These are phyloP conservation scores for Plasmodium vinckei DNA, from an alignment of 169 alveolate species.

Conservation along the genomic window DNA sequence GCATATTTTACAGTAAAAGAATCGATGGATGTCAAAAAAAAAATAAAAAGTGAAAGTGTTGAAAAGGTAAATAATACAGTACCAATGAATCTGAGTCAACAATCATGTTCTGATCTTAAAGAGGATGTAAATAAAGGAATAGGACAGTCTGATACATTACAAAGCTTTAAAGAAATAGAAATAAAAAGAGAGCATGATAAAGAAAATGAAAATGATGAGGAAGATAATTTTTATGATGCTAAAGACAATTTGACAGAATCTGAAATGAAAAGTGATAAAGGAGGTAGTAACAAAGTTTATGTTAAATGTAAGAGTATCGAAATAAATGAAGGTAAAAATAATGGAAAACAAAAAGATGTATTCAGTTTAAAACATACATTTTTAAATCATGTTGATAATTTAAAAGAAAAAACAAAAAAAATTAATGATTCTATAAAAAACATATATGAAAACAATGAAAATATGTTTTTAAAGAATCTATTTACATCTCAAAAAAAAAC, in stretches of 20 bases:
- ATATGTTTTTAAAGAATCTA: slow-evolving; percentile 45
- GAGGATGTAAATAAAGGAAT: background rate
- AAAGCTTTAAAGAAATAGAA: background rate
- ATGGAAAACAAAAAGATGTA: slow-evolving; percentile 7
- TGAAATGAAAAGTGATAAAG: background rate
- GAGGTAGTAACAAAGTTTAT: slow-evolving; percentile 3
- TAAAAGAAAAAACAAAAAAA: slow-evolving; percentile 49
- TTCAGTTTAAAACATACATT: slow-evolving; percentile 35
- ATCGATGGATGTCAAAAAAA: background rate
- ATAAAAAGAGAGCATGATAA: background rate
- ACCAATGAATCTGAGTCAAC: background rate
- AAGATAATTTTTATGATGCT: background rate
- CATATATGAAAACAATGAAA: slow-evolving; percentile 62
- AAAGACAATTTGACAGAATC: background rate
- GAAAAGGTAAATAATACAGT: background rate
- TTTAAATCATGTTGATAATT: slow-evolving; percentile 66
- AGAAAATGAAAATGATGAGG: background rate
- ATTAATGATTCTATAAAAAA: slow-evolving; percentile 71
- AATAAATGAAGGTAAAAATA: background rate
- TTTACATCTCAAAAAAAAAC: slow-evolving; percentile 16
- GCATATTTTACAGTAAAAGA: slow-evolving; percentile 15
- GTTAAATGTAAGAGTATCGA: background rate
- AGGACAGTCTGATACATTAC: background rate
- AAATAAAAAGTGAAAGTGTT: background rate
- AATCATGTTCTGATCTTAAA: no score